phyloP scores from a whole-genome alignment of 2,329 filamentous ascomycete genomes.

The Beauveria rudraprayagi region DNA sequence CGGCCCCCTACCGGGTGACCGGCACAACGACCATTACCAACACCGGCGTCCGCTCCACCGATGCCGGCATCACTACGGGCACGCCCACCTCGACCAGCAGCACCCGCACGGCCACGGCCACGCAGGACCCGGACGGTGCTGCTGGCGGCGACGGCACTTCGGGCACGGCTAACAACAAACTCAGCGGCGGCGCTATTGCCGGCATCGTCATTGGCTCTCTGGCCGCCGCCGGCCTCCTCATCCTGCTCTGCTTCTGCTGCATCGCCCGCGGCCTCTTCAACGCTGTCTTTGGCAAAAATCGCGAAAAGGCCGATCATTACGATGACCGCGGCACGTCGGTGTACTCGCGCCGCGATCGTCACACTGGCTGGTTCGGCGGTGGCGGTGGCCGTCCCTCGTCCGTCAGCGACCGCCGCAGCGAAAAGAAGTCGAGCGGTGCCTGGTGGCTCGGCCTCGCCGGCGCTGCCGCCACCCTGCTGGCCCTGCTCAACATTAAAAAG shows the following conservation, averaged over 20 bases:
- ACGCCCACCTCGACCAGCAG: constrained; percentile 38
- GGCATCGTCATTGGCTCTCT: constrained; percentile 72
- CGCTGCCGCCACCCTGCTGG: constrained; percentile 41
- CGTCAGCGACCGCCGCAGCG: constrained; percentile 30
- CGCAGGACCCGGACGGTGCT: constrained; percentile 28
- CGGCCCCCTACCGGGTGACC: constrained; percentile 43
- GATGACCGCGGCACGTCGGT: constrained; percentile 52
- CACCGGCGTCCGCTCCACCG: constrained; percentile 40
- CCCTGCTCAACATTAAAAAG: constrained; percentile 47
- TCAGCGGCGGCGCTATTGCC: constrained; percentile 68
- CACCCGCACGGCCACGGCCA: constrained; percentile 26
- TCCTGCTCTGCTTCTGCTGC: constrained; percentile 69
- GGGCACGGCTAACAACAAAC: constrained; percentile 31
- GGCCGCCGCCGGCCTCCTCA: constrained; percentile 56
- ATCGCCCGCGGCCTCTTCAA: constrained; percentile 56
- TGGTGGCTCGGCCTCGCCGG: constrained; percentile 48
- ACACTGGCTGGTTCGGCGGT: constrained; percentile 47
- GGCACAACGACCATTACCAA: constrained; percentile 47
- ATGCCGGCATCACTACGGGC: constrained; percentile 36
- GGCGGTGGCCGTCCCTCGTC: constrained; percentile 33
- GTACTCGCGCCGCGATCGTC: constrained; percentile 42
- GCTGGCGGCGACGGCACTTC: constrained; percentile 27
- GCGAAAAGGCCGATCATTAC: constrained; percentile 49
- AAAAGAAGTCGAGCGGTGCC: constrained; percentile 41
- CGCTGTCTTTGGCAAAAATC: constrained; percentile 52